These are phyloP conservation scores for Rhytidiadelphus loreus DNA, from an alignment of 225 moss, liverwort and hornwort species.

Conservation along the genomic window DNA sequence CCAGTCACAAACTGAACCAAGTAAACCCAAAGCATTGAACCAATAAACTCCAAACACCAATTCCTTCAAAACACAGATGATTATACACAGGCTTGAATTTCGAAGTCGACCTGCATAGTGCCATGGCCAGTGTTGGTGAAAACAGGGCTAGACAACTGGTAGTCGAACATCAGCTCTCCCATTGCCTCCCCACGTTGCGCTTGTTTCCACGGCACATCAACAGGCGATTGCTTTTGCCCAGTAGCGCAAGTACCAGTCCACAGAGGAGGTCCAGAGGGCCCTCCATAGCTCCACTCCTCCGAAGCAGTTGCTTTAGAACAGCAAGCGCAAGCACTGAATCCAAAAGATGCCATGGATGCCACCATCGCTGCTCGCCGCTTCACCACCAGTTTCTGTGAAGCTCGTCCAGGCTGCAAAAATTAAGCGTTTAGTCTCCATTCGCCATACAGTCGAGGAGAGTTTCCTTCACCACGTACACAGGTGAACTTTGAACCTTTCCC, in stretches of 20 bases:
- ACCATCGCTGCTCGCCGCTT: slow-evolving; percentile 2
- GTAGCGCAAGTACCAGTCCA: slow-evolving; percentile 47
- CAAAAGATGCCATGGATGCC: neutral
- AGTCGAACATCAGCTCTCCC: slow-evolving; percentile 36
- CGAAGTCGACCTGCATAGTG: slow-evolving; percentile 47
- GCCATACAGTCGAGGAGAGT: neutral
- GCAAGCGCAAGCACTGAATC: neutral
- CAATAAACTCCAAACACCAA: too few relatives aligned
- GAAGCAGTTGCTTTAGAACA: slow-evolving; percentile 5
- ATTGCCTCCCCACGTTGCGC: neutral
- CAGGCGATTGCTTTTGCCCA: slow-evolving; percentile 40
- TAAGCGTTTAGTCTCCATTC: neutral
- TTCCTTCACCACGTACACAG: neutral
- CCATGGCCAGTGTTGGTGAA: slow-evolving; percentile 54
- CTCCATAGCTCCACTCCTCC: slow-evolving; percentile 49
- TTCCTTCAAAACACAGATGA: neutral
- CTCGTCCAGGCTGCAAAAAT: neutral
- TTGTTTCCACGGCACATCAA: slow-evolving; percentile 23
- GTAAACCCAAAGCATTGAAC: neutral
- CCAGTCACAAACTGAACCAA: neutral
- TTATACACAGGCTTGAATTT: neutral
- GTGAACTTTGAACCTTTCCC: neutral
- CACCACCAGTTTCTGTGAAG: neutral
- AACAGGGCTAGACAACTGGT: slow-evolving; percentile 1
- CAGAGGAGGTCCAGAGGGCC: slow-evolving; percentile 15